Evolutionary conservation across 192 early-diverging fungal species (phyloP).

Genomic region (Cladochytrium replicatum): DNA sequence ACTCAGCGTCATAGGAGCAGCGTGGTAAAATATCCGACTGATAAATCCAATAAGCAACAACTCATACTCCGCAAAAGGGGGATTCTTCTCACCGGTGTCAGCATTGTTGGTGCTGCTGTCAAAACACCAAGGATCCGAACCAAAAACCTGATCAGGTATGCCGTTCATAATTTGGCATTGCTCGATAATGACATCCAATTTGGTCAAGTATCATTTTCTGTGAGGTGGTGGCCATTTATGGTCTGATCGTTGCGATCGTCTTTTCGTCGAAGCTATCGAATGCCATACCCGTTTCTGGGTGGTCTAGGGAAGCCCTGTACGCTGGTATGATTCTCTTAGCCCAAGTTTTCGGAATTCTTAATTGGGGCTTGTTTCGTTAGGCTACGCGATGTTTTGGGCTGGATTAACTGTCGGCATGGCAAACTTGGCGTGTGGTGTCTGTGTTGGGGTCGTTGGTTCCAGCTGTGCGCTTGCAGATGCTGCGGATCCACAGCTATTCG

Average conservation of each 20-base stretch:
- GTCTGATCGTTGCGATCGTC: constrained; percentile 96
- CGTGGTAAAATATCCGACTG: constrained; percentile 52
- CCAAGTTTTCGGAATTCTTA: too few relatives aligned
- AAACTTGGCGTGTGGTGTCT: constrained; percentile 87
- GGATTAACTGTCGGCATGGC: constrained; percentile 87
- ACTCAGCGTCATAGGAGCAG: constrained; percentile 83
- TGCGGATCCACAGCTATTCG: constrained; percentile 86
- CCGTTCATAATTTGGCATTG: too few relatives aligned
- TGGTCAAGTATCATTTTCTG: constrained; percentile 95
- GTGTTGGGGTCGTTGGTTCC: constrained; percentile 86
- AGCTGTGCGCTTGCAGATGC: constrained; percentile 92
- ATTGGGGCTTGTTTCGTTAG: too few relatives aligned
- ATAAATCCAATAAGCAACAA: not conserved
- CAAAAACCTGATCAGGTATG: constrained; percentile 87
- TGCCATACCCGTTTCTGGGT: constrained; percentile 24
- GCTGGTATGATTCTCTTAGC: too few relatives aligned
- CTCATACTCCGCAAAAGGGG: constrained; percentile 49
- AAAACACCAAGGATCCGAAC: constrained; percentile 85
- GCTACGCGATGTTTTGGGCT: constrained; percentile 91
- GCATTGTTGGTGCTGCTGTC: constrained; percentile 81
- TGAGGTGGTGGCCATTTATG: constrained; percentile 99
- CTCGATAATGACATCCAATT: too few relatives aligned
- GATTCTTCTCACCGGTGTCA: constrained; percentile 87
- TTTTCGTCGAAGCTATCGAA: constrained; percentile 73
- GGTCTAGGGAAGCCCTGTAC: constrained; percentile 50